A percentile compares a stretch with the other conserved stretches of the same genome.
These are phyloP conservation scores for Daldinia sp. DNA, from an alignment of 2,329 filamentous ascomycete species.

Conservation along the genomic window DNA sequence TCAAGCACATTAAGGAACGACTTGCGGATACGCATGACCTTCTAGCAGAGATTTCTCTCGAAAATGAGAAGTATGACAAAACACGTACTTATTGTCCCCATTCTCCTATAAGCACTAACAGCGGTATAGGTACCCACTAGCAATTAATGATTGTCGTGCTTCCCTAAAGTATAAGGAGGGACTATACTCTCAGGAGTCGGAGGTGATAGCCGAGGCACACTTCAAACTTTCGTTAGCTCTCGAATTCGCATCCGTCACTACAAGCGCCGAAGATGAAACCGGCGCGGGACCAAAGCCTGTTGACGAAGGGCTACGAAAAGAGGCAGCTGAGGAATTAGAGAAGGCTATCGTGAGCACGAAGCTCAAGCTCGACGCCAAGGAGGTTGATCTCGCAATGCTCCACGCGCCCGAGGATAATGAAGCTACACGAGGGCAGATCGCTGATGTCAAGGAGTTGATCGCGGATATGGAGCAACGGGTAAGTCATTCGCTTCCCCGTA, in stretches of 20 bases:
- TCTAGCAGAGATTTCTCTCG: slow-evolving; percentile 94
- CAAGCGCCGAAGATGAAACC: slow-evolving; percentile 60
- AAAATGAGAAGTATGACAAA: slow-evolving; percentile 77
- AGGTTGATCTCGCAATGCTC: slow-evolving; percentile 69
- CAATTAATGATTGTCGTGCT: slow-evolving; percentile 83
- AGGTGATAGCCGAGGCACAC: slow-evolving; percentile 91
- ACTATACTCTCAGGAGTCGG: slow-evolving; percentile 81
- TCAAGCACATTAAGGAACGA: slow-evolving; percentile 78
- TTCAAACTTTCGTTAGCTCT: slow-evolving; percentile 95
- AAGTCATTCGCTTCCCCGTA: slow-evolving; percentile 49
- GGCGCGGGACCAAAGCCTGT: slow-evolving; percentile 59
- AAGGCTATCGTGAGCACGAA: slow-evolving; percentile 77
- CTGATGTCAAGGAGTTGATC: slow-evolving; percentile 80
- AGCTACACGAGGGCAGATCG: slow-evolving; percentile 66
- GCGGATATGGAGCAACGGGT: slow-evolving; percentile 80
- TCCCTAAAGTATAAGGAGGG: slow-evolving; percentile 81
- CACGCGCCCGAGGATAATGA: slow-evolving; percentile 74
- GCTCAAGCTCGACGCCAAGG: slow-evolving; percentile 74
- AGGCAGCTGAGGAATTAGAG: slow-evolving; percentile 76
- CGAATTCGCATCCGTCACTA: slow-evolving; percentile 87
- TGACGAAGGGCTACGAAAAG: slow-evolving; percentile 74
- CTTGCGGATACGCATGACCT: slow-evolving; percentile 93
- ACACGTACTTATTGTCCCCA: slow-evolving; percentile 7
- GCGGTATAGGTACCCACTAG: slow-evolving; percentile 72
- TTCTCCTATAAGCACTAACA: slow-evolving; percentile 32